Percentiles rank a stretch among this genome's conserved stretches.
Evolutionary conservation across 2,329 filamentous ascomycete species (phyloP).

Genomic region (Passalora sequoiae): DNA sequence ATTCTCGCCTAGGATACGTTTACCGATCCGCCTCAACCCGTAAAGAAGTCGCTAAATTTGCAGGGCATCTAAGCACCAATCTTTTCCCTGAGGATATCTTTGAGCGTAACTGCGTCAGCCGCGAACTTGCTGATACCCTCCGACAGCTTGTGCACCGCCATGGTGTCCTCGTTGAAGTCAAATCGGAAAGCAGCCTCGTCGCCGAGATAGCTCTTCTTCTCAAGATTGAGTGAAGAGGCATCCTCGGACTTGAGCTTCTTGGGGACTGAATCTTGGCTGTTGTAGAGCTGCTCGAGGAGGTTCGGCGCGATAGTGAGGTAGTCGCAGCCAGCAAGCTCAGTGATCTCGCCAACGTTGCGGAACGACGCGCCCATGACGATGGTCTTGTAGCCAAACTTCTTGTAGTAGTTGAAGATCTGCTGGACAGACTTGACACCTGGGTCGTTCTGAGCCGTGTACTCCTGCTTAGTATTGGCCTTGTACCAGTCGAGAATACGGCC

Average conservation of each 20-base stretch:
- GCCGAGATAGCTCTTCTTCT: conserved; percentile 87
- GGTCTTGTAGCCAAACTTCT: conserved; percentile 98
- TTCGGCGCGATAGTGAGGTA: conserved; percentile 97
- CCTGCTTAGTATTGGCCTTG: conserved; percentile 94
- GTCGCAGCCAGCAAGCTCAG: conserved; percentile 94
- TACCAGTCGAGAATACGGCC: conserved; percentile 99
- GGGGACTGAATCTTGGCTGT: conserved; percentile 73
- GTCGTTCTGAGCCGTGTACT: conserved; percentile 84
- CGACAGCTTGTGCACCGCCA: conserved; percentile 98
- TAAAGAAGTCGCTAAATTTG: conserved; percentile 4
- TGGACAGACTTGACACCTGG: conserved; percentile 93
- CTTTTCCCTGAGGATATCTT: conserved; percentile 87
- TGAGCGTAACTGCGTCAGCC: conserved; percentile 88
- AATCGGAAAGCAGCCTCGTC: conserved; percentile 92
- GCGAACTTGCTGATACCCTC: conserved; percentile 99
- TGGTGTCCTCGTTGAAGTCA: conserved; percentile 99
- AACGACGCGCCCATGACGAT: conserved; percentile 99
- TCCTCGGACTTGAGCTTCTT: conserved; percentile 79
- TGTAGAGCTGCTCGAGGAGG: conserved; percentile 89
- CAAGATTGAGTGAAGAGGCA: conserved; percentile 65
- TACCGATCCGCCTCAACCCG: conserved; percentile 5
- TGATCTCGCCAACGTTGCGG: conserved; percentile 94
- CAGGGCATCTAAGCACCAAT: conserved; percentile 41
- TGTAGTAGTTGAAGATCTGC: conserved; percentile 99
- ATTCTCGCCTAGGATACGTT: conserved; percentile 9